These are phyloP conservation scores for cucumber (Cucumis sativus) DNA, from an alignment of 306 rosid genomes.

Conservation along the genomic window DNA sequence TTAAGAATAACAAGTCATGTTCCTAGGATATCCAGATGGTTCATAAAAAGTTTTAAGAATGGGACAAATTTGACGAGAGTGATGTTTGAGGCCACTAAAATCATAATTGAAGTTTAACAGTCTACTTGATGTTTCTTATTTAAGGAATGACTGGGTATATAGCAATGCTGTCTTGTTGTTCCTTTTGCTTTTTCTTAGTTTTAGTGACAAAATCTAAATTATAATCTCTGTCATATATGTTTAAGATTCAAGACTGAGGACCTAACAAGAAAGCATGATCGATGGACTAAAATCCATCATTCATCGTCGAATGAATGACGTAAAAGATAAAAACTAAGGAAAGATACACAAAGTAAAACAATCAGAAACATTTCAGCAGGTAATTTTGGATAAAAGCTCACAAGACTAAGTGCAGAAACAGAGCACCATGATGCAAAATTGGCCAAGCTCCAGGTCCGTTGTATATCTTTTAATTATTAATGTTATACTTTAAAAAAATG, in stretches of 20 bases:
- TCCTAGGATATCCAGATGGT: background rate
- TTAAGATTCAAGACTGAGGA: background rate
- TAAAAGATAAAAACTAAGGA: background rate
- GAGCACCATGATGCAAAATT: slow-evolving; percentile 78
- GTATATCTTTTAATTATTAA: slow-evolving; percentile 26
- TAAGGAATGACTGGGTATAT: background rate
- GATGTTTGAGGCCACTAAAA: background rate
- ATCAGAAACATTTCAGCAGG: background rate
- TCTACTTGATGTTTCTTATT: background rate
- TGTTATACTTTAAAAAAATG: background rate
- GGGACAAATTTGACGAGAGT: slow-evolving; percentile 50
- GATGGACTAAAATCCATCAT: background rate
- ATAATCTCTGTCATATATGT: background rate
- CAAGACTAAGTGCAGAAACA: slow-evolving; percentile 90
- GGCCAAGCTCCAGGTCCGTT: slow-evolving; percentile 78
- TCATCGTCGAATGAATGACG: background rate
- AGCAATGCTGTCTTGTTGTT: background rate
- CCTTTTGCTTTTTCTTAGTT: background rate
- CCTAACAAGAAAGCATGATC: background rate
- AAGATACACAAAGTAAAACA: background rate
- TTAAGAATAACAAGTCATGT: background rate
- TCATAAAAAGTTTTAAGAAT: background rate
- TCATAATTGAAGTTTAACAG: background rate
- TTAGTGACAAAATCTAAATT: background rate
- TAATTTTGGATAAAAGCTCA: slow-evolving; percentile 27